phyloP scores from a whole-genome alignment of 2,329 filamentous ascomycete genomes.

The Metarhizium sp. region DNA sequence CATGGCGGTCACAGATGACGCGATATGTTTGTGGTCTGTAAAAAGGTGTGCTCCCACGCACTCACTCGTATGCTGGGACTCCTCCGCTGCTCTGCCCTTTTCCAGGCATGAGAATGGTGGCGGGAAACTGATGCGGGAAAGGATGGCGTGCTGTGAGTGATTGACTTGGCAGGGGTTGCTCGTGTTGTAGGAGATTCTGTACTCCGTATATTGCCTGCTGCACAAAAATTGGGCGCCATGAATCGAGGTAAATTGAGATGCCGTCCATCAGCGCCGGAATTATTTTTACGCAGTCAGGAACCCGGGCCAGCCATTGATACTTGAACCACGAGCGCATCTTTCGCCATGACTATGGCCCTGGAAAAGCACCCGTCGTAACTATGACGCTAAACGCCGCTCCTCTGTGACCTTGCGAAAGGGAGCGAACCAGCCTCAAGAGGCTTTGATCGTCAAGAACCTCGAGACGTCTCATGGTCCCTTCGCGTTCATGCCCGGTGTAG shows the following conservation, averaged over 20 bases:
- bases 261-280: background rate
- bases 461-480: too few species aligned
- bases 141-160: background rate
- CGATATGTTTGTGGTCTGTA: too few species aligned
- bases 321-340: background rate
- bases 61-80: background rate
- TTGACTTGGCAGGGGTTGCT: background rate
- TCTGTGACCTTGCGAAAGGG: too few species aligned
- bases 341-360: background rate
- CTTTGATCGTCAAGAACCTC: too few species aligned
- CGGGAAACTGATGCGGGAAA: background rate
- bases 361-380: background rate
- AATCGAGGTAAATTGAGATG: background rate
- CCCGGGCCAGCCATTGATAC: background rate
- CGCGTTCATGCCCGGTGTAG: too few species aligned
- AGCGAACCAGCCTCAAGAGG: too few species aligned
- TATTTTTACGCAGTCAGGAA: background rate
- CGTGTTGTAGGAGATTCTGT: background rate
- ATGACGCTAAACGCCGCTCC: too few species aligned
- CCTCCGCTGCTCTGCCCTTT: background rate
- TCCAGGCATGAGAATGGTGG: background rate
- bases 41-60: background rate
- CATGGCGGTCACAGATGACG: too few species aligned
- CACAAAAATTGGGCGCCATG: background rate
- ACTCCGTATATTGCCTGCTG: background rate